Evolutionary conservation across 2,329 filamentous ascomycete genomes (phyloP).

Genomic region (Sclerotinia trifoliorum): DNA sequence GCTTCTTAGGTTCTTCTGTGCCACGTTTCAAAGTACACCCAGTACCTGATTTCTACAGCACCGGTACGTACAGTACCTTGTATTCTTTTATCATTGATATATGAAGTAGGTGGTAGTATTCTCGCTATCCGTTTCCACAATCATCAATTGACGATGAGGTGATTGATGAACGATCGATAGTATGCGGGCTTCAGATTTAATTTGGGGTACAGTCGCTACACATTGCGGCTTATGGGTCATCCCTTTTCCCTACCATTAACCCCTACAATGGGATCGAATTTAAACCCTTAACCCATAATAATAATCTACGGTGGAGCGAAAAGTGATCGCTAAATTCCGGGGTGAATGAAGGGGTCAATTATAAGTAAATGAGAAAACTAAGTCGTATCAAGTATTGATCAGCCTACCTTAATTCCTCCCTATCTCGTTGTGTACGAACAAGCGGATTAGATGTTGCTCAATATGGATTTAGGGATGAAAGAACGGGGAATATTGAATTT

Average conservation of each 20-base stretch:
- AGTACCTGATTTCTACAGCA: conserved; percentile 2
- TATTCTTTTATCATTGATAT: not conserved
- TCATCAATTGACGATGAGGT: not conserved
- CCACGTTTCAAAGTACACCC: not conserved
- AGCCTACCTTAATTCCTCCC: not conserved
- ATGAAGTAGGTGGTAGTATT: not conserved
- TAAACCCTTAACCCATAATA: not conserved
- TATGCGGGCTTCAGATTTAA: not conserved
- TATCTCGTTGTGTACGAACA: not conserved
- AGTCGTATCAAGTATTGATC: not conserved
- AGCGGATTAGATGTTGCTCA: not conserved
- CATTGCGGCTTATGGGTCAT: conserved; percentile 1
- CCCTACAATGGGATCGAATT: not conserved
- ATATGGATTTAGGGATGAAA: not conserved
- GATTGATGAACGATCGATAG: conserved; percentile 4
- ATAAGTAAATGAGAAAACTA: not conserved
- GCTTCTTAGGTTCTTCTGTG: conserved; percentile 9
- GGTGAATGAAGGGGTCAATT: not conserved
- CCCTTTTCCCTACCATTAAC: conserved; percentile 15
- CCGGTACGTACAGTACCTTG: not conserved
- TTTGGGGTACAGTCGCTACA: conserved; percentile 1
- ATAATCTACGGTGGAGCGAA: not conserved
- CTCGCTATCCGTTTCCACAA: conserved; percentile 3
- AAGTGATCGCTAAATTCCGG: conserved; percentile 2
- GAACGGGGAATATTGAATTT: not conserved